Conservation (phyloP, 2,329 filamentous ascomycete genomes). For the Apiospora arundinis region DNA sequence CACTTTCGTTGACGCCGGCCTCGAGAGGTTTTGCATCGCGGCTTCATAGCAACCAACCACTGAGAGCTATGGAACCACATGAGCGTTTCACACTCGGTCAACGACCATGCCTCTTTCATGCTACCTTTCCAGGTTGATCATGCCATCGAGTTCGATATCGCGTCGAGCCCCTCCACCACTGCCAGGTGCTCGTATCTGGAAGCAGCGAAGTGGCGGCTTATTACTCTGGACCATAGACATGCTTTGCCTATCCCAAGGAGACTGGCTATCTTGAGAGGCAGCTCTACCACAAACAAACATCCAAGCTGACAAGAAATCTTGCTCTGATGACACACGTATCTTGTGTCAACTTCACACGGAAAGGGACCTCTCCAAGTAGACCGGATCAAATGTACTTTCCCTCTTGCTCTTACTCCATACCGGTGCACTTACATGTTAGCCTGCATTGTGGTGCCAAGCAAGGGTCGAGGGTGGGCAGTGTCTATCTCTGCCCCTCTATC, state of each 20-base stretch:
- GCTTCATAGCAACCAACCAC: not conserved
- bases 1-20: not conserved
- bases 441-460: not conserved
- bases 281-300: not conserved
- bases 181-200: too few species aligned
- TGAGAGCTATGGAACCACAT: not conserved
- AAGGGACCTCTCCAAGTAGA: not conserved
- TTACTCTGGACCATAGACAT: too few species aligned
- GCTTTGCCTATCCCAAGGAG: too few species aligned
- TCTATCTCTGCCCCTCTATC: constrained; percentile 19
- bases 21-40: not conserved
- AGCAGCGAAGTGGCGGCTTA: too few species aligned
- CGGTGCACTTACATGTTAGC: not conserved
- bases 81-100: not conserved
- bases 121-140: not conserved
- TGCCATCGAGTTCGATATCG: not conserved
- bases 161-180: too few species aligned
- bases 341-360: too few species aligned
- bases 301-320: not conserved
- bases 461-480: not conserved
- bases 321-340: too few species aligned
- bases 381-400: not conserved
- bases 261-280: not conserved
- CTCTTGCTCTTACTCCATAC: not conserved
- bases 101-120: not conserved